Evolutionary conservation across 2,329 filamentous ascomycete genomes (phyloP), one percentile per base, ranked within the genome.

Genomic region (Chrysoporthe austroafricana): DNA sequence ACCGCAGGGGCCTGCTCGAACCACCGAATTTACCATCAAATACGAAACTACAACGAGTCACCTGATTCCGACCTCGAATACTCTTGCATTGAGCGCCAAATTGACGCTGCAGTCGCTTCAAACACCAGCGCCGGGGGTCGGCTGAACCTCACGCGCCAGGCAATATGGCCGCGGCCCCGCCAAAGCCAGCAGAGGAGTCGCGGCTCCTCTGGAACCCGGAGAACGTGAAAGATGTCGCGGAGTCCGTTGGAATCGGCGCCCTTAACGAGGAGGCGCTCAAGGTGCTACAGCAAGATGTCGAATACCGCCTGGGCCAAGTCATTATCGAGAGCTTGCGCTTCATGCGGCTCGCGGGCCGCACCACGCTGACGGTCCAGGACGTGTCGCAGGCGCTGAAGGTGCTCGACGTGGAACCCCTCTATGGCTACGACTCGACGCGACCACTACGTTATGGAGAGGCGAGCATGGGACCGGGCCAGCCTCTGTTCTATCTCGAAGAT

Each of bases 401-500:
- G 13, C 85, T 99, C 62, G 94, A 98, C 74, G 92, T 97, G 34
- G 96, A 99, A 79, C 96, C 96, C 1, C 86, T 98, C 1, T 97
- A 97, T 76, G 96, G 96, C 26, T 99, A 99, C 80, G 95, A 98
- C 76, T 94, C 94, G 44, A 96, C 93, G 54, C 86, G 95, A 63
- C 93, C 94, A 36, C 82, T 99, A 74, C 88, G 92, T 65, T 99
- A 96, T 76, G 96, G 96, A 63, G 96, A 99, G 79, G 96, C 96
- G 3, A 96, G 92, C 67, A 83, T 99, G 69, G 96, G 96, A 0
- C 94, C 94, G 16, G 94, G 95, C 11, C 96, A 99, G 79, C 94
- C 95, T 64, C 83, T 99, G 32, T 99, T 95, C 80, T 99, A 99
- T 77, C 91, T 99, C 48, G 96, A 99, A 76, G 96, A 99, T 77